Evolutionary conservation across 106 monocot species (phyloP).

Genomic region (Dioscorea dumetorum): DNA sequence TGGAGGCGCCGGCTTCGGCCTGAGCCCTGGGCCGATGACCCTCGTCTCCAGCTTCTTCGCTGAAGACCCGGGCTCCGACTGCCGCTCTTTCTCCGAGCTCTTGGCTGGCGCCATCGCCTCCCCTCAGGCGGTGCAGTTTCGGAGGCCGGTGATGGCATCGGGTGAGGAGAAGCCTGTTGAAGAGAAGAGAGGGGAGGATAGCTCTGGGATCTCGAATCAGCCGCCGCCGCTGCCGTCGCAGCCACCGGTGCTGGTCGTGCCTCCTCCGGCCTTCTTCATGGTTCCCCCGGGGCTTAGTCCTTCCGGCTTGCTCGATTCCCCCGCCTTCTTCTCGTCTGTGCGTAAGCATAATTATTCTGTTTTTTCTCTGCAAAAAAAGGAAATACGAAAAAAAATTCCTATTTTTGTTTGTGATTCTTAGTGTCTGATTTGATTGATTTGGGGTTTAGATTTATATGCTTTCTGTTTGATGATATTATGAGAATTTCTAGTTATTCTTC

Average conservation of each 20-base stretch:
- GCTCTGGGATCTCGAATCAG: no score
- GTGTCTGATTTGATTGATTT: no score
- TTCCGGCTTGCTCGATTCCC: constrained; percentile 32
- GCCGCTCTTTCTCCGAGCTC: constrained; percentile 48
- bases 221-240: constrained; percentile 1
- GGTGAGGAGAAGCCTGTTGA: background rate
- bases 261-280: constrained; percentile 20
- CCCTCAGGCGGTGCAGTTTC: constrained; percentile 17
- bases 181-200: background rate
- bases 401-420: no score
- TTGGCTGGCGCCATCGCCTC: constrained; percentile 44
- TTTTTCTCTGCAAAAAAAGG: background rate
- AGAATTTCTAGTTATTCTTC: no score
- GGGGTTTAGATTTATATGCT: background rate
- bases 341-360: background rate
- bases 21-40: constrained; percentile 44
- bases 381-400: no score
- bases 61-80: constrained; percentile 26
- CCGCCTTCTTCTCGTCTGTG: constrained; percentile 22
- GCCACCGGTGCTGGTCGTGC: constrained; percentile 6
- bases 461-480: no score
- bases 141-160: background rate
- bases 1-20: constrained; percentile 11
- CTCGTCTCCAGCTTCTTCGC: constrained; percentile 41
- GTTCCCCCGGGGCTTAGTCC: constrained; percentile 40